Evolutionary conservation across 2,329 filamentous ascomycete species (phyloP), one percentile per base, ranked within the genome.

Genomic region (Exutisphaerella laricina): DNA sequence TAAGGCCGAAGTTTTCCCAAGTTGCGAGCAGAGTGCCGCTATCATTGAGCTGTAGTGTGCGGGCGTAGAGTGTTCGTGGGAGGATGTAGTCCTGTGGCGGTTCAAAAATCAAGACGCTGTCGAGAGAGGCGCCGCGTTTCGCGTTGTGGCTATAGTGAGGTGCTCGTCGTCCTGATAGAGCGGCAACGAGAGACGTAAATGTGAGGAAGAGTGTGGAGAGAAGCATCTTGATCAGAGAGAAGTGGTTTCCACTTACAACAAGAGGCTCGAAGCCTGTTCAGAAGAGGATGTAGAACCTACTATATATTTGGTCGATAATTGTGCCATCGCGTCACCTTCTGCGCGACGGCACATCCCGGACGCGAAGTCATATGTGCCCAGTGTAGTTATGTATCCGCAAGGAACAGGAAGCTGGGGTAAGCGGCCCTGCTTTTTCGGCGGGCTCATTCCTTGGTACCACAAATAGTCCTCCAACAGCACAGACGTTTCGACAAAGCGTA

Each of bases 1-100:
- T 28, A 60, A 72, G 36, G 60, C 70, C 43, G 58, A 75, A 75
- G 57, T 75, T 75, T 50, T 76, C 73, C 72, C 73, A 77, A 17
- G 73, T 77, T 8, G 71, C 68, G 7, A 77, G 67, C 2, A 77
- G 58, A 2, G 50, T 50, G 31, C 53, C 50, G 41, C 67, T 64
- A 18, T 70, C 63, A 13, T 67, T 60, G 39, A 72, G 61, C 33
- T 73, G 64, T 4, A 67, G 50, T 13, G 69, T 72, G 21, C 73
- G 71, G 2, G 74, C 73, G 53, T 77, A 78, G 9, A 76, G 65
- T 0, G 70, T 71, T 10, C 73, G 65, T 16, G 56, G 56, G 5
- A 55, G 39, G 5, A 54, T 59, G 45, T 58, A 58, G 41, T 59
- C 50, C 3, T 35, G 33, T 9, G 56, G 56, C 8, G 56, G 56